Percentiles rank a stretch among this genome's conserved stretches.
phyloP scores from a whole-genome alignment of 2,329 filamentous ascomycete genomes.

The Colletotrichum trifolii region DNA sequence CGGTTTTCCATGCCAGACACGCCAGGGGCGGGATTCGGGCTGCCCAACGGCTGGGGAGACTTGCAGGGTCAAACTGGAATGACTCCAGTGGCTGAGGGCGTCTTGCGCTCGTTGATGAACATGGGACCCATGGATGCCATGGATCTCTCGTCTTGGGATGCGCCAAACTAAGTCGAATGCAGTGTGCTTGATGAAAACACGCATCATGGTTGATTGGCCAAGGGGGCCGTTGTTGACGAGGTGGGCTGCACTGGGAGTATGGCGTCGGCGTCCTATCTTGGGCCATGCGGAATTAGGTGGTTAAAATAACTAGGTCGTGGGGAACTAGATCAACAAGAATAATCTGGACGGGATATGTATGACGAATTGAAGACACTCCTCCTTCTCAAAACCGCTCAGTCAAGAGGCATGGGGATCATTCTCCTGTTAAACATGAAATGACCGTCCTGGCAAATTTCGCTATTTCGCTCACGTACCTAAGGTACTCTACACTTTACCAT shows the following conservation, averaged over 20 bases:
- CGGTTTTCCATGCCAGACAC: constrained; percentile 50
- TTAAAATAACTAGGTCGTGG: no score
- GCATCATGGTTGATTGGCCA: not conserved
- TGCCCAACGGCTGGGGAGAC: constrained; percentile 58
- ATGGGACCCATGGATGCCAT: constrained; percentile 71
- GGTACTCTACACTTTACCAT: not conserved
- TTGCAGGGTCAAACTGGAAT: constrained; percentile 57
- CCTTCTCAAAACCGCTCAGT: no score
- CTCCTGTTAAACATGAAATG: no score
- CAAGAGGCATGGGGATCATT: no score
- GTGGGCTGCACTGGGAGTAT: no score
- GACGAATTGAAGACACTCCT: no score
- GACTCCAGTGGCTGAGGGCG: constrained; percentile 67
- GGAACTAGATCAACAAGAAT: no score
- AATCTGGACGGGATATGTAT: no score
- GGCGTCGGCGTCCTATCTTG: no score
- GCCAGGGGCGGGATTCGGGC: constrained; percentile 52
- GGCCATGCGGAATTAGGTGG: no score
- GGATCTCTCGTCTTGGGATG: constrained; percentile 64
- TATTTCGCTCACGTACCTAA: not conserved
- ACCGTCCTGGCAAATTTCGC: no score
- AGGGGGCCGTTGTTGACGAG: no score
- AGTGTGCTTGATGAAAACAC: constrained; percentile 10
- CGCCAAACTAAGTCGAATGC: constrained; percentile 35
- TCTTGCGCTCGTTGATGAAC: constrained; percentile 67